Evolutionary conservation across 208 protist genomes (phyloP).

Genomic region (Trypanosoma vivax): DNA sequence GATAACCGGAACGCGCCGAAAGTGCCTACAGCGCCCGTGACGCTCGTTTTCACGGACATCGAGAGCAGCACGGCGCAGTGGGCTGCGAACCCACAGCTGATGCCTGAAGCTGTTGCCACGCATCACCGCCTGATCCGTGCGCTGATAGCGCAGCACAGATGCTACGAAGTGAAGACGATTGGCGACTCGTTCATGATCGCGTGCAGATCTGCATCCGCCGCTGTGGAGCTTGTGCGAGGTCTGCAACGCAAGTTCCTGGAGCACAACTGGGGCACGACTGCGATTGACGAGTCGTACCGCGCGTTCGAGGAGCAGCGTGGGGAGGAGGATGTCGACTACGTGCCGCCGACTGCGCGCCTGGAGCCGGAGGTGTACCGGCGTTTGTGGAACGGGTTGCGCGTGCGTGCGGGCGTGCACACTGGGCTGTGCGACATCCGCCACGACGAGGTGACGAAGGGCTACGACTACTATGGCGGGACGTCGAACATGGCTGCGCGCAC

Average conservation of each 20-base stretch:
- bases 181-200: conserved; percentile 63
- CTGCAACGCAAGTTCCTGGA: conserved; percentile 41
- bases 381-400: conserved; percentile 36
- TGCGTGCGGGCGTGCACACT: conserved; percentile 52
- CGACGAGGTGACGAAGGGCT: conserved; percentile 7
- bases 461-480: conserved; percentile 1
- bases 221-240: conserved; percentile 33
- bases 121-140: conserved; percentile 66
- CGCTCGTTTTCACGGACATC: conserved; percentile 1
- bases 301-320: conserved; percentile 22
- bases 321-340: conserved; percentile 10
- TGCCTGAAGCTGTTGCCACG: conserved; percentile 47
- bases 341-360: conserved; percentile 23
- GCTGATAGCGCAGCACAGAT: conserved; percentile 42
- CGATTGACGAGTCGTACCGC: conserved; percentile 35
- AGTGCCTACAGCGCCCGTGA: background rate
- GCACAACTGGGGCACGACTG: conserved; percentile 34
- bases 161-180: conserved; percentile 81
- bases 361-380: conserved; percentile 7
- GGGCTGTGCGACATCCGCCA: conserved; percentile 4
- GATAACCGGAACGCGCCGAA: conserved; percentile 1
- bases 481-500: conserved; percentile 2
- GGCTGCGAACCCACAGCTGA: conserved; percentile 39
- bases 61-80: conserved; percentile 57
- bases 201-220: conserved; percentile 23